A percentile compares a stretch with the other conserved stretches of the same genome.
phyloP scores from a whole-genome alignment of 805 yeast species.

The Wickerhamomyces canadensis region DNA sequence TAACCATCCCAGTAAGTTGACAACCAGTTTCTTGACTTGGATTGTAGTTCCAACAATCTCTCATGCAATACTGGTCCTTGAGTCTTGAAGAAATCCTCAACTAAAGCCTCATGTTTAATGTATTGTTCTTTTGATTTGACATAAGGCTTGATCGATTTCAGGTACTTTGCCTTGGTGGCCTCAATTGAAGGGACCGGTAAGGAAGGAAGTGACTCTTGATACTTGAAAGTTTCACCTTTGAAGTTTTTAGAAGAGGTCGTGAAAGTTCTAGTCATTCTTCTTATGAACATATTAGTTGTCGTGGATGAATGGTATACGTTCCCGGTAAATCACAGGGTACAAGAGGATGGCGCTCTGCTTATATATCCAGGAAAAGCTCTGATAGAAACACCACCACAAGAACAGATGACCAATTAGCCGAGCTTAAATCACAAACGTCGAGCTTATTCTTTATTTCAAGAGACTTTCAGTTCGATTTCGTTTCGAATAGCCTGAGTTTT shows the following conservation, averaged over 20 bases:
- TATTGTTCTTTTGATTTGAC: conserved; percentile 45
- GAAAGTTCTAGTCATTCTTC: conserved; percentile 23
- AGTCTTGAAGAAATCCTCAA: conserved; percentile 66
- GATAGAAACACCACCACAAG: no score
- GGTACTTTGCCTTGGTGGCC: conserved; percentile 63
- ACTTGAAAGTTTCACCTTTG: conserved; percentile 66
- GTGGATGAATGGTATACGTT: neutral
- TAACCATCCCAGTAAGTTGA: conserved; percentile 90
- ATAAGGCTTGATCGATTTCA: conserved; percentile 69
- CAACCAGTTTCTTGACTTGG: conserved; percentile 70
- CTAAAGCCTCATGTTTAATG: conserved; percentile 46
- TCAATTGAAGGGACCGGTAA: conserved; percentile 83
- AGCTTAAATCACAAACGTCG: no score
- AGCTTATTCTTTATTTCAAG: no score
- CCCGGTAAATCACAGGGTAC: no score
- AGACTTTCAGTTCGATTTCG: no score
- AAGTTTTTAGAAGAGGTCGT: conserved; percentile 17
- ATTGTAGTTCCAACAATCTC: conserved; percentile 47
- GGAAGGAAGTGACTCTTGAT: conserved; percentile 69
- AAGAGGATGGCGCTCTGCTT: no score
- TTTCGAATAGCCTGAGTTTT: neutral
- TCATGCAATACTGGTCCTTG: conserved; percentile 64
- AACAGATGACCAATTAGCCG: no score
- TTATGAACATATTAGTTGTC: conserved; percentile 5
- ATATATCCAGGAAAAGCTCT: no score